Evolutionary conservation across 768 basidiomycete species (phyloP).

Genomic region (Suillus hirtellus): DNA sequence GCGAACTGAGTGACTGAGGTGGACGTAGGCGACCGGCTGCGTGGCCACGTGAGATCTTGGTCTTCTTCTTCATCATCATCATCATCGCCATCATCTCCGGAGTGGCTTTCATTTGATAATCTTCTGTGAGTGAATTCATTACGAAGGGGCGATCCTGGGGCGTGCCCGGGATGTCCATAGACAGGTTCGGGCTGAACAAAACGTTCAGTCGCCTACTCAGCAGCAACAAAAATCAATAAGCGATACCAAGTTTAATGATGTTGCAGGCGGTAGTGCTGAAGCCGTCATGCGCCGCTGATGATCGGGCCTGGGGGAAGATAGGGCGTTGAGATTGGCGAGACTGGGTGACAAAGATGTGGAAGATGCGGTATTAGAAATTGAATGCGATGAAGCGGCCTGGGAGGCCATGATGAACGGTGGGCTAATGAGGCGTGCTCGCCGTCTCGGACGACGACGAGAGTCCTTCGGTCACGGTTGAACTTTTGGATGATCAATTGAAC

Average conservation of each 20-base stretch:
- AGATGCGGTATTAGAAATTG: constrained; percentile 31
- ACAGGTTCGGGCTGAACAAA: constrained; percentile 45
- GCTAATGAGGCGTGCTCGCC: constrained; percentile 27
- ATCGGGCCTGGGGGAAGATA: constrained; percentile 29
- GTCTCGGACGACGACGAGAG: constrained; percentile 27
- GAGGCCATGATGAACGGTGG: constrained; percentile 27
- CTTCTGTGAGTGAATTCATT: constrained; percentile 52
- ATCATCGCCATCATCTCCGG: constrained; percentile 44
- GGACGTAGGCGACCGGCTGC: constrained; percentile 54
- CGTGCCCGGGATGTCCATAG: constrained; percentile 32
- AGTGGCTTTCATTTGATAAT: constrained; percentile 54
- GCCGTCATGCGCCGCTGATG: constrained; percentile 41
- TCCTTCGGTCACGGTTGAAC: constrained; percentile 16
- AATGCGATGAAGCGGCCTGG: constrained; percentile 16
- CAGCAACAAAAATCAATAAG: not conserved
- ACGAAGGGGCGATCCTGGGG: constrained; percentile 55
- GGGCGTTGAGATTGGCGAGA: constrained; percentile 34
- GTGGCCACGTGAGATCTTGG: constrained; percentile 26
- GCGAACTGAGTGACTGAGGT: constrained; percentile 77
- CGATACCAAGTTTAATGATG: constrained; percentile 43
- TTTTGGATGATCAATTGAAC: constrained; percentile 10
- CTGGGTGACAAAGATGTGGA: constrained; percentile 35
- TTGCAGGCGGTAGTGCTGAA: constrained; percentile 39
- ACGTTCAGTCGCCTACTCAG: constrained; percentile 15
- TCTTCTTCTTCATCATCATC: constrained; percentile 36